Percentiles rank a stretch among this genome's conserved stretches.
Conservation (phyloP, 495 filamentous ascomycete genomes). For the Aspergillus biplanus region DNA sequence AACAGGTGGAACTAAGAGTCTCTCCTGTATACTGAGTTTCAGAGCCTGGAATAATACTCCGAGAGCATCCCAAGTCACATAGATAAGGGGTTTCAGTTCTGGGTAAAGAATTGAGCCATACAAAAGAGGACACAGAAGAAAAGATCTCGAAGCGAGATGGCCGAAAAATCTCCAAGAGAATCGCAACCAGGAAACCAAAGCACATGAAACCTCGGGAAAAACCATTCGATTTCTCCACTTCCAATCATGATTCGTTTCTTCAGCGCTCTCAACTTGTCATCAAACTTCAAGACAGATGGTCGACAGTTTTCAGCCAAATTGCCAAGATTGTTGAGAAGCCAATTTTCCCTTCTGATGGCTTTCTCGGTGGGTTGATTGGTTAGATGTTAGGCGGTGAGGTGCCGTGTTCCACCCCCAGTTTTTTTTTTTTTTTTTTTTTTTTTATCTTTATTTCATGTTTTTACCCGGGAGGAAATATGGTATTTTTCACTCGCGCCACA, state of each 20-base stretch:
- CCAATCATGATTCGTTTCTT: too few species aligned
- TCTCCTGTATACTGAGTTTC: too few species aligned
- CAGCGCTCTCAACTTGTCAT: background rate
- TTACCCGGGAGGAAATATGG: too few species aligned
- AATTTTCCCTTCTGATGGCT: slow-evolving; percentile 2
- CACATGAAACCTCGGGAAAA: background rate
- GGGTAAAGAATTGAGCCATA: too few species aligned
- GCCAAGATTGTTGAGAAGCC: slow-evolving; percentile 27
- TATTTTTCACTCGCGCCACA: too few species aligned
- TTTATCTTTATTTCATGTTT: background rate
- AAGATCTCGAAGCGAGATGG: background rate
- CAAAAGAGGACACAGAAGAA: background rate
- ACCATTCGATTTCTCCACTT: background rate
- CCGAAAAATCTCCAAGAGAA: background rate
- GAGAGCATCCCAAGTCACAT: too few species aligned
- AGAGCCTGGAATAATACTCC: too few species aligned
- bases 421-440: slow-evolving; percentile 12
- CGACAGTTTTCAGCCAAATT: background rate
- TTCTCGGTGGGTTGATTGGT: slow-evolving; percentile 7
- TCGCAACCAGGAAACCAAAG: background rate
- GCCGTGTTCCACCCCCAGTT: slow-evolving; percentile 13
- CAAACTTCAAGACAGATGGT: background rate
- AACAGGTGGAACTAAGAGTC: too few species aligned
- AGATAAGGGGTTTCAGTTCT: too few species aligned
- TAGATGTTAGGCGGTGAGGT: slow-evolving; percentile 16